Percentiles rank a stretch among this genome's conserved stretches.
Conservation (phyloP, 768 basidiomycete species). For the Psilocybe subaeruginosa region DNA sequence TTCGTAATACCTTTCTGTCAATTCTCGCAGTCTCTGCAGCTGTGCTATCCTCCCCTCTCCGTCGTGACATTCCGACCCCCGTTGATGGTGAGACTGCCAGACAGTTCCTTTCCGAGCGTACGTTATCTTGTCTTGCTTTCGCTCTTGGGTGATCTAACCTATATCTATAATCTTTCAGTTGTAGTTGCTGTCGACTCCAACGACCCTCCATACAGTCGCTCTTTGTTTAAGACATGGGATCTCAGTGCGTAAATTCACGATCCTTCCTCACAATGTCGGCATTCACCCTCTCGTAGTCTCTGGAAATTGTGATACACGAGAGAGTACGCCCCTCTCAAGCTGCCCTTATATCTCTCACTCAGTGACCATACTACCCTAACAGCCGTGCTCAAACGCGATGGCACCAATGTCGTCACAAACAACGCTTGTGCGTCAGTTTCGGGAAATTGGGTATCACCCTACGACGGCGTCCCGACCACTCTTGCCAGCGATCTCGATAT, state of each 20-base stretch:
- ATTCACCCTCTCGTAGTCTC: conserved; percentile 34
- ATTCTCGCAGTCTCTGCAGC: conserved; percentile 1
- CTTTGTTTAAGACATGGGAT: conserved; percentile 50
- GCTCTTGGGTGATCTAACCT: background rate
- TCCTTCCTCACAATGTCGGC: background rate
- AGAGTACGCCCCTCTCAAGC: conserved; percentile 35
- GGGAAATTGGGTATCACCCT: conserved; percentile 52
- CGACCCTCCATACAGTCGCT: conserved; percentile 40
- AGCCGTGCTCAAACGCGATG: conserved; percentile 47
- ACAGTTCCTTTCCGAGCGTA: conserved; percentile 22
- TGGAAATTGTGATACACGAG: conserved; percentile 52
- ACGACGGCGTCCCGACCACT: conserved; percentile 48
- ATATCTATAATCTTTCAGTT: conserved; percentile 22
- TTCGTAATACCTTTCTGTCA: background rate
- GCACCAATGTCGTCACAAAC: conserved; percentile 42
- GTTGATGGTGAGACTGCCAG: conserved; percentile 23
- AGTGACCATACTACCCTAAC: background rate
- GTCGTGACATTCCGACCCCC: conserved; percentile 25
- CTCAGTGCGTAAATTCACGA: conserved; percentile 34
- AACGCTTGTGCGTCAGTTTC: conserved; percentile 42
- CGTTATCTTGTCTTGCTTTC: background rate
- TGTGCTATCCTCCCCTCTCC: conserved; percentile 1
- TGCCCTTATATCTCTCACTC: background rate
- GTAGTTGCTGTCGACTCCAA: conserved; percentile 46
- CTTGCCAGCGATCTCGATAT: conserved; percentile 50